These are phyloP conservation scores for Saccharum spontaneum DNA, from an alignment of 176 grass and related monocot genomes.

Conservation along the genomic window DNA sequence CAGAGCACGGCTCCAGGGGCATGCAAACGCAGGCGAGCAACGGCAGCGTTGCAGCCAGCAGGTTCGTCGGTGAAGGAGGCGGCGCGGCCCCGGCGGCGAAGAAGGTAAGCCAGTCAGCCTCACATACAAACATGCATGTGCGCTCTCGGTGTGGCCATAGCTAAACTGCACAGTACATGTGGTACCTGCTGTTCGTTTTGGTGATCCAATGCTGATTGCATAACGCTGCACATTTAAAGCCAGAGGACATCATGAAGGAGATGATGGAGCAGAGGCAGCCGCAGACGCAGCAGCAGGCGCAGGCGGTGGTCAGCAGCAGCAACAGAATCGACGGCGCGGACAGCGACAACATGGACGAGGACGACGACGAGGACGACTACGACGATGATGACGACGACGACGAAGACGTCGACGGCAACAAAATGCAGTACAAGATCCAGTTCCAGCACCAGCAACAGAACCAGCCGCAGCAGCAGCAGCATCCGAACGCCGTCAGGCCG, in stretches of 20 bases:
- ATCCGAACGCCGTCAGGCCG: constrained; percentile 42
- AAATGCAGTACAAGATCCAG: constrained; percentile 95
- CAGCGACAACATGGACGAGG: constrained; percentile 69
- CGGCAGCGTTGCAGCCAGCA: constrained; percentile 39
- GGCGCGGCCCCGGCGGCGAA: constrained; percentile 39
- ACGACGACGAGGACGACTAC: constrained; percentile 56
- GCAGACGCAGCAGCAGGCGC: constrained; percentile 35
- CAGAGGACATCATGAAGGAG: constrained; percentile 92
- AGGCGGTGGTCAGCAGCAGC: constrained; percentile 50
- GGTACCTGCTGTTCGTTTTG: constrained; percentile 49
- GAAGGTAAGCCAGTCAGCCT: constrained; percentile 55
- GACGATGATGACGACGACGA: constrained; percentile 62
- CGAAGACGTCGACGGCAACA: constrained; percentile 55
- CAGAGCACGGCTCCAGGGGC: constrained; percentile 24
- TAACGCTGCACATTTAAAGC: constrained; percentile 75
- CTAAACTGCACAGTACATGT: constrained; percentile 44
- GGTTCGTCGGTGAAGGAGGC: constrained; percentile 34
- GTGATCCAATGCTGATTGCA: constrained; percentile 66
- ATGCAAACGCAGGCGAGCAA: constrained; percentile 53
- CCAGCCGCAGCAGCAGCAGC: constrained; percentile 45
- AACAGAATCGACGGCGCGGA: constrained; percentile 57
- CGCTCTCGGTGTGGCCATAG: constrained; percentile 34
- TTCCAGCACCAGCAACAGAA: constrained; percentile 60
- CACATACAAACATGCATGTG: constrained; percentile 2
- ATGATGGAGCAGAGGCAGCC: constrained; percentile 57